Conservation (phyloP, 2,329 filamentous ascomycete genomes). For the Curvularia eragrostidis region DNA sequence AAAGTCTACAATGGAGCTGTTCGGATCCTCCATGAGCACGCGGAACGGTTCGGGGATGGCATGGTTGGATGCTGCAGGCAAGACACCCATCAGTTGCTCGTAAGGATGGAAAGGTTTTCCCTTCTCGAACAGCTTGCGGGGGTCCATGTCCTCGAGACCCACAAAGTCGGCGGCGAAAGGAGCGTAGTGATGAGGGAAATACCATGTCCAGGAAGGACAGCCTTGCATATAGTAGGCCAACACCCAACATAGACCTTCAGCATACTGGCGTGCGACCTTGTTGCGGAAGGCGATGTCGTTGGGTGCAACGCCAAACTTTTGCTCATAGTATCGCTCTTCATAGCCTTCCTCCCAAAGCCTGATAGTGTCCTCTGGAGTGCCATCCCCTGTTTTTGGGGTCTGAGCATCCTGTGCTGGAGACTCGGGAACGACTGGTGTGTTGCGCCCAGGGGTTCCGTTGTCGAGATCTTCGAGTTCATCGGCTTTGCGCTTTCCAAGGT, state of each 20-base stretch:
- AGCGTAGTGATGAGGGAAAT: conserved; percentile 97
- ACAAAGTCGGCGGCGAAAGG: conserved; percentile 96
- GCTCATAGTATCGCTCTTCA: conserved; percentile 92
- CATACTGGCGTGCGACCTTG: conserved; percentile 88
- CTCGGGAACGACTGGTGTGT: conserved; percentile 59
- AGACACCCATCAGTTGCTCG: conserved; percentile 97
- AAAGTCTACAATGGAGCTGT: conserved; percentile 95
- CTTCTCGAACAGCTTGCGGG: conserved; percentile 75
- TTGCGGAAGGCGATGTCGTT: conserved; percentile 85
- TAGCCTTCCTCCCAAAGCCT: conserved; percentile 96
- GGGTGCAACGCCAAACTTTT: conserved; percentile 88
- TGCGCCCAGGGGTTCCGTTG: conserved; percentile 65
- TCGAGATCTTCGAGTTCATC: conserved; percentile 70
- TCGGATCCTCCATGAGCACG: conserved; percentile 82
- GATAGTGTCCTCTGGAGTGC: conserved; percentile 78
- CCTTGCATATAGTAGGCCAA: conserved; percentile 97
- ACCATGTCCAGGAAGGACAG: conserved; percentile 99
- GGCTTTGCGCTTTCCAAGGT: conserved; percentile 78
- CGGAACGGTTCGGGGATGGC: conserved; percentile 90
- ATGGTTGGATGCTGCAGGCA: conserved; percentile 91
- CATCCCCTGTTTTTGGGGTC: conserved; percentile 55
- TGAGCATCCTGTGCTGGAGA: conserved; percentile 55
- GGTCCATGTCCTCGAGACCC: conserved; percentile 76
- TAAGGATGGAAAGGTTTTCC: conserved; percentile 88
- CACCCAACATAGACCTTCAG: conserved; percentile 94